Evolutionary conservation across 2,329 filamentous ascomycete genomes (phyloP).

Genomic region (Aureobasidium sp.): DNA sequence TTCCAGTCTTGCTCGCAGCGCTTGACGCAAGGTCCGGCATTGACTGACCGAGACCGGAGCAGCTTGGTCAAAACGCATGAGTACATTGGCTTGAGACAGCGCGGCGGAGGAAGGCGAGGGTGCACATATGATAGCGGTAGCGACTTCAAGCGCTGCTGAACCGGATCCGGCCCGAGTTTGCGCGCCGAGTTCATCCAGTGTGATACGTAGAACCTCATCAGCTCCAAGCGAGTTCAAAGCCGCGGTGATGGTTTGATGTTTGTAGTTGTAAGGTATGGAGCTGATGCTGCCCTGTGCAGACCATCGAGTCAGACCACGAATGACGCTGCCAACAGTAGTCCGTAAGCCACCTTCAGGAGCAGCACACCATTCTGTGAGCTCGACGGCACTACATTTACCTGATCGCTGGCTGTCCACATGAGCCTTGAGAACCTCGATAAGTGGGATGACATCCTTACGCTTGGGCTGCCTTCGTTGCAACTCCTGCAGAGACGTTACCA

Average conservation of each 20-base stretch:
- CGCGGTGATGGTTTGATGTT: constrained; percentile 73
- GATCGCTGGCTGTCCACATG: constrained; percentile 67
- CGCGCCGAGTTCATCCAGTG: constrained; percentile 73
- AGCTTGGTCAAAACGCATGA: constrained; percentile 20
- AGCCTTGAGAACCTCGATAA: constrained; percentile 70
- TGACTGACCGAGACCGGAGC: neutral
- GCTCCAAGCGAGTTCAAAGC: constrained; percentile 69
- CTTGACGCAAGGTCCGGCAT: constrained; percentile 25
- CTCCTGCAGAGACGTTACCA: constrained; percentile 72
- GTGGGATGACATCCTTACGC: constrained; percentile 74
- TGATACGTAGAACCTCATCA: constrained; percentile 62
- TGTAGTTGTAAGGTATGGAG: constrained; percentile 69
- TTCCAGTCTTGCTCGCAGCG: constrained; percentile 53
- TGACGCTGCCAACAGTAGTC: constrained; percentile 64
- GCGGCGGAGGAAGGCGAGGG: constrained; percentile 50
- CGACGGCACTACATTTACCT: constrained; percentile 67
- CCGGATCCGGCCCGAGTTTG: constrained; percentile 67
- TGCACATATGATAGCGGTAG: constrained; percentile 73
- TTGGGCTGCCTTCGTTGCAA: constrained; percentile 73
- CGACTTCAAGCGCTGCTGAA: constrained; percentile 73
- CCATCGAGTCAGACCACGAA: constrained; percentile 74
- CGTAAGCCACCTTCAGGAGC: constrained; percentile 51
- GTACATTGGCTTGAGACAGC: constrained; percentile 32
- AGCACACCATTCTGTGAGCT: constrained; percentile 73
- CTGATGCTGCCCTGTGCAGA: constrained; percentile 54